Base-by-base conservation (phyloP, 495 filamentous ascomycete genomes). In the Penicillium chermesinum region DNA sequence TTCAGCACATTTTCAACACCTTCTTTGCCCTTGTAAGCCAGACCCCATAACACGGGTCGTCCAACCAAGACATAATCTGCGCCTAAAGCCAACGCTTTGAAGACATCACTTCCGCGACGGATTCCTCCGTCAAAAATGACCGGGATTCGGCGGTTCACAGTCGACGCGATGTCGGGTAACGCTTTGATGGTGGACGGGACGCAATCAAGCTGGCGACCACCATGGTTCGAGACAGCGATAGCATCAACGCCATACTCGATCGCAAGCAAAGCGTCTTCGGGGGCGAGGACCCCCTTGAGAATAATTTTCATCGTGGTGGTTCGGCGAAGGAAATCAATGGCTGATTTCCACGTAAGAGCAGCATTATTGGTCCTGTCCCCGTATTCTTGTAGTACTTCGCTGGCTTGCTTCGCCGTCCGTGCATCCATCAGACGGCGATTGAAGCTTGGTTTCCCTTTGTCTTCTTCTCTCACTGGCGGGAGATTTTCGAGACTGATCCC, bases 141-240 rank as follows among this genome's bases (percentile, higher is more conserved):
- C 0, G 52, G 47, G 3, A 55, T 47, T n/a, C 33, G 27, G 0
- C 47, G 30, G 16, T 42, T 41, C 4, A 46, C 54, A 12, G 38
- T 41, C 4, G 34, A 32, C 3, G 42, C 49, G 30, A 93, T 82
- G 68, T 91, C 89, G 6, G 90, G 66, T 46, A 93, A 64, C 0
- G 81, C 67, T 21, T 84, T 48, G 18, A 86, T 70, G 3, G 76
- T 74, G 8, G 81, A 68, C 0, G 81, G 79, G 0, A 74, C 68
- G 46, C 79, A 80, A 48, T 87, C 84, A 6, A 85, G 54, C 41
- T 72, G 78, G 38, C 83, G 59, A 0, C 83, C 84, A 4, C 84
- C 84, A 57, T 87, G 84, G 49, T 86, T 87, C n/a, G 73, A 77
- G 3, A 87, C 48, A 2, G 84, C 68, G 30, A 88, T 82, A 9